These are phyloP conservation scores for Rhizopus arrhizus DNA, from an alignment of 371 early-diverging fungal genomes.

Conservation along the genomic window DNA sequence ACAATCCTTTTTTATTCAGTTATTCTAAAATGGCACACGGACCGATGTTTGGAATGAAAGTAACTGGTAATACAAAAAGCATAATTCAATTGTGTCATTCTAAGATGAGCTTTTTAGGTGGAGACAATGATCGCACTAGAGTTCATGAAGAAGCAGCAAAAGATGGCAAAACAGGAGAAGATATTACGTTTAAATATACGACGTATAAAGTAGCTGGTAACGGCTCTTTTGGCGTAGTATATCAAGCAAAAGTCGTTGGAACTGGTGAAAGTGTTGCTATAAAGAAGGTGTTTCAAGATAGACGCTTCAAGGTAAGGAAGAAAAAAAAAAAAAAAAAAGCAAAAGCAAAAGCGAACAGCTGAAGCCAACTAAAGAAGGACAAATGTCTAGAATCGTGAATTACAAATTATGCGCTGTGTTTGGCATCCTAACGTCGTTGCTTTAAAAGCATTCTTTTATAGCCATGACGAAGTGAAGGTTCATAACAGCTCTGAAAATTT, in stretches of 20 bases:
- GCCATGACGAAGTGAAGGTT: conserved; percentile 62
- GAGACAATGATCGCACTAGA: conserved; percentile 27
- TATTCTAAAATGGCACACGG: conserved; percentile 32
- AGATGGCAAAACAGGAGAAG: conserved; percentile 83
- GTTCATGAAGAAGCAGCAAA: conserved; percentile 66
- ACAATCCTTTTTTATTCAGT: neutral
- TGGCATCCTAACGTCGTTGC: conserved; percentile 84
- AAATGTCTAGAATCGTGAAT: conserved; percentile 77
- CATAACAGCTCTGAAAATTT: neutral
- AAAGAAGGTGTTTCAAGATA: conserved; percentile 96
- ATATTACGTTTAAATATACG: conserved; percentile 81
- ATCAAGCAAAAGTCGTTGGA: conserved; percentile 87
- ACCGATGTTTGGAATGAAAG: conserved; percentile 36
- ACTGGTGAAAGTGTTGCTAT: conserved; percentile 85
- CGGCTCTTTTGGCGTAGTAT: conserved; percentile 97
- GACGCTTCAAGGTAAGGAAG: conserved; percentile 84
- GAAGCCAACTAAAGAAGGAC: no score
- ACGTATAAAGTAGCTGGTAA: conserved; percentile 91
- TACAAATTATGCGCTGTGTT: conserved; percentile 88
- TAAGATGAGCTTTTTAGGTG: conserved; percentile 13
- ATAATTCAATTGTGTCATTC: neutral
- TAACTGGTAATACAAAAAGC: conserved; percentile 24
- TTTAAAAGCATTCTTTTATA: conserved; percentile 83
- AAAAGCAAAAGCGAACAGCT: no score
- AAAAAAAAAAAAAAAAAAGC: neutral